Base-by-base conservation (phyloP, 2,329 filamentous ascomycete species). In the Diaporthe sp. region DNA sequence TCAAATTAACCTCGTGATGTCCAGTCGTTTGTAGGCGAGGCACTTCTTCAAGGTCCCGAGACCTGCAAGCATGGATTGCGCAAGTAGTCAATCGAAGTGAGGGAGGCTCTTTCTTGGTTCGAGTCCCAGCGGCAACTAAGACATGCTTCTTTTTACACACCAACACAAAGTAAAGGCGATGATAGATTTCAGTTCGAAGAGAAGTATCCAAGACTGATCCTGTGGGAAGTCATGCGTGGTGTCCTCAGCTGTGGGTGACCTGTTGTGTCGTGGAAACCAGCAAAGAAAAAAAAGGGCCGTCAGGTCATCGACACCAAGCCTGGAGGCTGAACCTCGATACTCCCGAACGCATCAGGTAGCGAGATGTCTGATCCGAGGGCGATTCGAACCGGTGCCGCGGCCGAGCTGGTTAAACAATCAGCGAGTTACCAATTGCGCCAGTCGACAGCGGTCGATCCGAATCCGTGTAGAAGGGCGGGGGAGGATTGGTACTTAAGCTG, bases 311-410 rank as follows among this genome's bases (percentile, higher is more conserved):
- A 66, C 44, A 66, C 30, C 61, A 19, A 35, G 61, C 44, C 1
- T 63, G 59, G 59, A 63, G 59, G 59, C 59, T 63, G 59, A 63
- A 63, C 39, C 59, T 63, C 59, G 59, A 47, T 63, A 44, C 59
- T 63, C 59, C 59, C 13, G 59, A 27, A 47, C 59, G 59, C 39
- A 63, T 47, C 59, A 44, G 59, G 61, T 50, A 35, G 44, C 42
- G 13, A 35, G 42, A 3, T 50, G 22, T 65, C 61, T 65, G 37
- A 17, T 39, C 42, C 42, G 27, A 65, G 42, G 61, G 61, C 39
- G 12, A 19, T 25, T 50, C 61, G 61, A 65, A 65, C 61, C 61
- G 61, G 61, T 47, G 59, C 39, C 39, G 8, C 15, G 12, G 32
- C 22, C 51, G 27, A 30, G 51, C 3, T 10, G 30, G 27, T 32